Percentiles rank a stretch among this genome's conserved stretches.
phyloP scores from a whole-genome alignment of 805 yeast species.

The Komagataella ulmi region DNA sequence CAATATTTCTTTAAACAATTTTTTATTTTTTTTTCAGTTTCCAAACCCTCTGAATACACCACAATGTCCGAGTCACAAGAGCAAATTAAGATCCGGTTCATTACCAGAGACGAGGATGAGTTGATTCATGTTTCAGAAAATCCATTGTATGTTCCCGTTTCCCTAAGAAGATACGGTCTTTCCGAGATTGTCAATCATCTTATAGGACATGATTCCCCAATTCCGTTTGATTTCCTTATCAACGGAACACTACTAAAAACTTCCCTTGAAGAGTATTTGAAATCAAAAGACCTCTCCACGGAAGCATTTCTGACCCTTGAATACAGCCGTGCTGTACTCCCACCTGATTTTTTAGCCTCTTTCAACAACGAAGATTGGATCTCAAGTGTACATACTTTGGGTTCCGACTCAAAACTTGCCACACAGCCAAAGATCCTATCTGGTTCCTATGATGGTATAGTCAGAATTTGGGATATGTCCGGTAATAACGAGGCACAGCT shows the following conservation, averaged over 20 bases:
- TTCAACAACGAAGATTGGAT: constrained; percentile 95
- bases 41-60: background rate
- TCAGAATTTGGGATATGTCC: constrained; percentile 72
- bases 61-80: background rate
- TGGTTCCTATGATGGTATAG: constrained; percentile 92
- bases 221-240: constrained; percentile 87
- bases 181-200: constrained; percentile 93
- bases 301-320: constrained; percentile 75
- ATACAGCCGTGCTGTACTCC: constrained; percentile 84
- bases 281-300: constrained; percentile 62
- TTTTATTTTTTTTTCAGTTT: background rate
- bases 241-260: constrained; percentile 74
- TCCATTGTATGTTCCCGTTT: constrained; percentile 80
- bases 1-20: background rate
- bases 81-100: constrained; percentile 69
- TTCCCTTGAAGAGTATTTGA: constrained; percentile 68
- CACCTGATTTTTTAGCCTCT: constrained; percentile 85
- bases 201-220: constrained; percentile 41
- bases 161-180: constrained; percentile 79
- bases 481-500: constrained; percentile 74
- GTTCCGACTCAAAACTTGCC: constrained; percentile 21
- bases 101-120: constrained; percentile 76
- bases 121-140: constrained; percentile 59
- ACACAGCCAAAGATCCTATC: constrained; percentile 49
- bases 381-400: constrained; percentile 48